Evolutionary conservation across 257 asterid genomes (phyloP).

Genomic region (Marsdenia floribunda): DNA sequence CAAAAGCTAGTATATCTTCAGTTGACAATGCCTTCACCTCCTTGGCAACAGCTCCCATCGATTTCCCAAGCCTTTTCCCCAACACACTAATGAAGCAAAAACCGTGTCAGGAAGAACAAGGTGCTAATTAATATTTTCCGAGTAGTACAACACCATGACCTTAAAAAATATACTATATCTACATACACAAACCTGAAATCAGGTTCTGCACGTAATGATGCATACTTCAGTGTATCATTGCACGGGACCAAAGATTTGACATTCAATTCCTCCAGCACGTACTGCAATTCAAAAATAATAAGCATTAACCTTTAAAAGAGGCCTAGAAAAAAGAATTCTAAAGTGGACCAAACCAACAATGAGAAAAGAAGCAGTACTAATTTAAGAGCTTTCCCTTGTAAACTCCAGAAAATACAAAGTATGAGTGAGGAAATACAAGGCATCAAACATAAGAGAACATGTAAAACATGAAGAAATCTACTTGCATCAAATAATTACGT

Average conservation of each 20-base stretch:
- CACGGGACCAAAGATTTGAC: conserved; percentile 78
- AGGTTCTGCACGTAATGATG: conserved; percentile 90
- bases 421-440: not conserved
- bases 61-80: conserved; percentile 87
- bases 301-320: not conserved
- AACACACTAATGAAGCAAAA: conserved; percentile 38
- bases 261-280: conserved; percentile 89
- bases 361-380: not conserved
- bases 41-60: conserved; percentile 78
- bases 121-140: not conserved
- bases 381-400: not conserved
- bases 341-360: not conserved
- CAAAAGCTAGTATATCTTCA: conserved; percentile 76
- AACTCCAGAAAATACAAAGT: not conserved
- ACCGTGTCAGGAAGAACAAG: not conserved
- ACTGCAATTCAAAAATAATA: conserved; percentile 25
- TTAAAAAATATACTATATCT: not conserved
- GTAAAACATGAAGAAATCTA: not conserved
- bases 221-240: conserved; percentile 76
- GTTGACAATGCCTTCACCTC: conserved; percentile 80
- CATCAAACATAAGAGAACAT: not conserved
- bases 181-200: conserved; percentile 50
- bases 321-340: not conserved
- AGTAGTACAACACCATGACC: conserved; percentile 1
- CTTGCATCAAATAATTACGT: not conserved